Percentiles rank a stretch among this genome's conserved stretches.
Conservation (phyloP, 768 basidiomycete genomes). For the Hericium erinaceus region DNA sequence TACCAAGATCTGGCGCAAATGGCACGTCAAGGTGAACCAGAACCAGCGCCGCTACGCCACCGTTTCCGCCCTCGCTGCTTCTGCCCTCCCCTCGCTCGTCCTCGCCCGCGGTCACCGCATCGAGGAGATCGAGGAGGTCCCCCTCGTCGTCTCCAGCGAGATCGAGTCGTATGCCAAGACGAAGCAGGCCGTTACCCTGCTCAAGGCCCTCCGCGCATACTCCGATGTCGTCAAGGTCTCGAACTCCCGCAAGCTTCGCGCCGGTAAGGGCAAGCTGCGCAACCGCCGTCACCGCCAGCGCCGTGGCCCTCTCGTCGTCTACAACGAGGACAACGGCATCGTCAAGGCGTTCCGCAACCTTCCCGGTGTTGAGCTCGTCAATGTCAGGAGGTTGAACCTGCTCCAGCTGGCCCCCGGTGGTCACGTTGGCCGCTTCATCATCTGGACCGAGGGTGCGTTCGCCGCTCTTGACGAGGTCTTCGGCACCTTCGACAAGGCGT, state of each 20-base stretch:
- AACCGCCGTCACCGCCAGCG: constrained; percentile 96
- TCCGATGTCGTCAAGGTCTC: constrained; percentile 92
- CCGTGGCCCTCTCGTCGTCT: constrained; percentile 94
- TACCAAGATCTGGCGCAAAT: constrained; percentile 98
- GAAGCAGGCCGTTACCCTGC: constrained; percentile 89
- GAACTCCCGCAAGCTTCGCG: constrained; percentile 92
- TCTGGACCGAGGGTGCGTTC: constrained; percentile 98
- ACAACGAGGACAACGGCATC: constrained; percentile 95
- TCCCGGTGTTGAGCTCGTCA: constrained; percentile 95
- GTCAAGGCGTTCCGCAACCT: constrained; percentile 98
- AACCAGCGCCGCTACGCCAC: constrained; percentile 98
- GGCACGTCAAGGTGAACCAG: constrained; percentile 99
- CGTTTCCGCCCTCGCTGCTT: constrained; percentile 95
- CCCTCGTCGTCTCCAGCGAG: constrained; percentile 74
- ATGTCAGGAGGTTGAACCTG: constrained; percentile 89
- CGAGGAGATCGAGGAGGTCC: constrained; percentile 94
- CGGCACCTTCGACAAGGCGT: constrained; percentile 88
- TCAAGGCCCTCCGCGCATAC: constrained; percentile 87
- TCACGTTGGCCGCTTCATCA: constrained; percentile 96
- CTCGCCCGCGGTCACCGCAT: constrained; percentile 99
- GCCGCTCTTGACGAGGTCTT: constrained; percentile 88
- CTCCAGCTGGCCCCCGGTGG: constrained; percentile 99
- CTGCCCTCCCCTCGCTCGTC: constrained; percentile 95
- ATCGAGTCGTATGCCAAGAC: constrained; percentile 92
- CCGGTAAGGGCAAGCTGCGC: constrained; percentile 95